Evolutionary conservation across 768 basidiomycete species (phyloP), one percentile per base, ranked within the genome.

Genomic region (Crassisporium funariophilum): DNA sequence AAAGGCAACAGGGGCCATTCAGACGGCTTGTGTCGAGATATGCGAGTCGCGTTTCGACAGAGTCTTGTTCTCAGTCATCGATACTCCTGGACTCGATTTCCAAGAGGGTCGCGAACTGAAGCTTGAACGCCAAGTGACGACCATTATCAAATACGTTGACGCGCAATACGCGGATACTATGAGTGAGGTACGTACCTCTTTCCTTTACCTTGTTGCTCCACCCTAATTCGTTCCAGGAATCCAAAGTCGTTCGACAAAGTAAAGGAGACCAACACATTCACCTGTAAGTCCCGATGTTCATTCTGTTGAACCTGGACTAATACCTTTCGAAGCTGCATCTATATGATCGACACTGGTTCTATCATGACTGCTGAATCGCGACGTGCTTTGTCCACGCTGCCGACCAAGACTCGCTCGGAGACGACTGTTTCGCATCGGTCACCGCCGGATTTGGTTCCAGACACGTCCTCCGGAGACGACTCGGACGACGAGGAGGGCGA

Each of bases 231-330:
- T 46, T 21, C n/a, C 44, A 91, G 90, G 90, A 93, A 74, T 88
- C 87, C 45, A 94, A 93, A 74, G 90, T 94, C 33, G 72, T 92
- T 41, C 81, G 91, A 54, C 81, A 90, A 63, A 89, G 81, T 69
- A 91, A 86, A 70, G 90, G 88, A 39, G 91, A 94, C 68, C 88
- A 90, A 56, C 91, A 93, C 56, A 84, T 94, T 56, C 91, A 94
- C 68, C 68, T 92, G 89, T 91, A 64, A 67, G 88, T 67, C 17
- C 10, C 4, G 16, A 6, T 52, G 46, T 17, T 40, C 49, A 35
- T 39, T 21, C 38, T 5, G 35, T 15, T 35, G 19, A 36, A 29
- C 33, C 15, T 38, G 17, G 34, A 48, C 40, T 44, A 34, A 8
- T 40, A 35, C 46, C 57, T 46, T 56, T 31, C 31, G 43, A 10